These are phyloP conservation scores for Baorangia bicolor DNA, from an alignment of 768 basidiomycete species.

Conservation along the genomic window DNA sequence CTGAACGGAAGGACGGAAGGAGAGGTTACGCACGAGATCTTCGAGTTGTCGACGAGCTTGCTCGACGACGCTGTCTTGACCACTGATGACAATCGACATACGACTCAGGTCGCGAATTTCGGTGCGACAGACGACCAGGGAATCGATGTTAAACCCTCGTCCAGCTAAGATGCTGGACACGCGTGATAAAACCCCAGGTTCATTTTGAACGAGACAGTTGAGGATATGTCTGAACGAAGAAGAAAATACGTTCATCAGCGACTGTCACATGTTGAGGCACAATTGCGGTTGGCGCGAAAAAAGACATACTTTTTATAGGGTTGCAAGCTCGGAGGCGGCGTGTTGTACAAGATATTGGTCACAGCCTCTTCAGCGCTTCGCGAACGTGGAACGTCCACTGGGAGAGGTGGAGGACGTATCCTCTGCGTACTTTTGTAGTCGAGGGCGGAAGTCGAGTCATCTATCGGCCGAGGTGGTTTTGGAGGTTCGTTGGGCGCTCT, in stretches of 20 bases:
- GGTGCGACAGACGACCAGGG: constrained; percentile 95
- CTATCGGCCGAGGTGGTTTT: constrained; percentile 75
- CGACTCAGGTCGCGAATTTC: constrained; percentile 95
- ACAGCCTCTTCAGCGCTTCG: constrained; percentile 94
- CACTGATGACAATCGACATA: constrained; percentile 96
- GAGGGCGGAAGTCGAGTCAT: constrained; percentile 92
- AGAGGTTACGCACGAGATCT: constrained; percentile 70
- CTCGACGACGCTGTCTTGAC: constrained; percentile 97
- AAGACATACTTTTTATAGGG: constrained; percentile 80
- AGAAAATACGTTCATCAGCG: constrained; percentile 2
- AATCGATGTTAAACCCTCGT: constrained; percentile 98
- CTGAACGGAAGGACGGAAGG: not conserved
- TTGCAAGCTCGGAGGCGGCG: constrained; percentile 85
- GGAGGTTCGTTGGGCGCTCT: constrained; percentile 41
- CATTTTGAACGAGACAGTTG: constrained; percentile 98
- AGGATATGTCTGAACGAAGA: constrained; percentile 76
- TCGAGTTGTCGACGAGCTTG: constrained; percentile 95
- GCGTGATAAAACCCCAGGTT: constrained; percentile 97
- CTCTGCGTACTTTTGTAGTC: constrained; percentile 83
- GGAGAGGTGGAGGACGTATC: constrained; percentile 78
- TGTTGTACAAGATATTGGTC: constrained; percentile 96
- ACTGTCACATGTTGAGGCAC: not conserved
- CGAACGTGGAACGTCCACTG: constrained; percentile 78
- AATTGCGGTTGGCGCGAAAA: not conserved
- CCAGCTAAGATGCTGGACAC: constrained; percentile 97